Conservation (phyloP, 495 filamentous ascomycete genomes). For the Podospora conica region DNA sequence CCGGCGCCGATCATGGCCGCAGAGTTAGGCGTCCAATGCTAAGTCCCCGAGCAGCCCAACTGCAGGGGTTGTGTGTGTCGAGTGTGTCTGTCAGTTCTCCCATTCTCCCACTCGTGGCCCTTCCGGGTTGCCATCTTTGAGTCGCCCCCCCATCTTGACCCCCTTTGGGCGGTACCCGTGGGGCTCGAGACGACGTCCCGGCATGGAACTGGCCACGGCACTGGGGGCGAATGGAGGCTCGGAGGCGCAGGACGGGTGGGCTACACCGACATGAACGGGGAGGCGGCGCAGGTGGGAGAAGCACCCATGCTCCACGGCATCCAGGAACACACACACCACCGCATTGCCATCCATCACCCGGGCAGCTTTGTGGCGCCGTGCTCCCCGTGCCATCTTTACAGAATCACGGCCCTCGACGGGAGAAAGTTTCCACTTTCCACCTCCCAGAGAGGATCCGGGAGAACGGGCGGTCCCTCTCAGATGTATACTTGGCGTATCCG, state of each 20-base stretch:
- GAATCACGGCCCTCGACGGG: not conserved
- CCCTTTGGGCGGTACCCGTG: not conserved
- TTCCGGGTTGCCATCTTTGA: conserved; percentile 3
- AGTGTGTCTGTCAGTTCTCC: not conserved
- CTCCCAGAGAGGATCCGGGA: not conserved
- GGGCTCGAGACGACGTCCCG: conserved; percentile 5
- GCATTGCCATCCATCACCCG: not conserved
- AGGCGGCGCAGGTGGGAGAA: not conserved
- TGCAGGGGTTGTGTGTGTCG: conserved; percentile 11
- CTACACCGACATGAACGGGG: not conserved
- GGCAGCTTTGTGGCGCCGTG: not conserved
- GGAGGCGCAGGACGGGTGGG: not conserved
- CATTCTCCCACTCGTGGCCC: not conserved
- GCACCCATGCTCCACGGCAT: not conserved
- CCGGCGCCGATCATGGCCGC: not conserved
- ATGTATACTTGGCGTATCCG: not conserved
- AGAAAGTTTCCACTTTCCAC: not conserved
- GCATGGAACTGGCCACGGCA: not conserved
- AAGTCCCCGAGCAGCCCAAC: conserved; percentile 1
- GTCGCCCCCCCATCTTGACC: not conserved
- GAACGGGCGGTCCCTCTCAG: not conserved
- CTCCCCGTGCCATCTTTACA: too few relatives aligned
- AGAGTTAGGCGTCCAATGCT: conserved; percentile 19
- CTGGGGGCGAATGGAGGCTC: not conserved
- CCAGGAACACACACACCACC: not conserved